These are phyloP conservation scores for Entoloma clypeatum DNA, from an alignment of 1,284 basidiomycete genomes.

Conservation along the genomic window DNA sequence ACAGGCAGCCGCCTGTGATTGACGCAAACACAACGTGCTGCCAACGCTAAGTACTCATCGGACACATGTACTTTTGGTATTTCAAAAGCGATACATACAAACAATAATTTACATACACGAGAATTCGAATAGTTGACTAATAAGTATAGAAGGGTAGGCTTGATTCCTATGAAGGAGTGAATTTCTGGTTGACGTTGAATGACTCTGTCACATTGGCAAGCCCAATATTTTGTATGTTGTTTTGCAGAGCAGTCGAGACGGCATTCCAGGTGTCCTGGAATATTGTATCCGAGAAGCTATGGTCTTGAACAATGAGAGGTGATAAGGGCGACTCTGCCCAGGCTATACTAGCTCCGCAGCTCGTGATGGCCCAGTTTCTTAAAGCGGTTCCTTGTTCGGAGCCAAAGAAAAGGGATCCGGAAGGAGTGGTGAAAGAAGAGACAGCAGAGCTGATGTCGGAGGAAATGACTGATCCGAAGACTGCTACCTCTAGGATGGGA, in stretches of 20 bases:
- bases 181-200: constrained; percentile 28
- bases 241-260: constrained; percentile 37
- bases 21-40: too few relatives aligned
- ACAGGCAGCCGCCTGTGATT: too few relatives aligned
- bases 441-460: constrained; percentile 44
- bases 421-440: constrained; percentile 52
- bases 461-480: constrained; percentile 52
- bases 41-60: too few relatives aligned
- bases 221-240: constrained; percentile 28
- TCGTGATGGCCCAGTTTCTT: constrained; percentile 52
- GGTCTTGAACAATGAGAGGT: constrained; percentile 46
- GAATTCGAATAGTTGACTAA: too few relatives aligned
- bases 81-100: too few relatives aligned
- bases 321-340: constrained; percentile 56
- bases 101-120: too few relatives aligned
- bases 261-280: constrained; percentile 52
- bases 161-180: constrained; percentile 24
- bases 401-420: constrained; percentile 56
- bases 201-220: constrained; percentile 41
- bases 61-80: too few relatives aligned
- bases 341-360: constrained; percentile 33
- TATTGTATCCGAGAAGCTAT: constrained; percentile 35
- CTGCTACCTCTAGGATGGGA: constrained; percentile 55
- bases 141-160: too few relatives aligned
- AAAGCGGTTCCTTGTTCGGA: constrained; percentile 44